phyloP scores from a whole-genome alignment of 495 filamentous ascomycete species.

The Beverwykella pulmonaria region DNA sequence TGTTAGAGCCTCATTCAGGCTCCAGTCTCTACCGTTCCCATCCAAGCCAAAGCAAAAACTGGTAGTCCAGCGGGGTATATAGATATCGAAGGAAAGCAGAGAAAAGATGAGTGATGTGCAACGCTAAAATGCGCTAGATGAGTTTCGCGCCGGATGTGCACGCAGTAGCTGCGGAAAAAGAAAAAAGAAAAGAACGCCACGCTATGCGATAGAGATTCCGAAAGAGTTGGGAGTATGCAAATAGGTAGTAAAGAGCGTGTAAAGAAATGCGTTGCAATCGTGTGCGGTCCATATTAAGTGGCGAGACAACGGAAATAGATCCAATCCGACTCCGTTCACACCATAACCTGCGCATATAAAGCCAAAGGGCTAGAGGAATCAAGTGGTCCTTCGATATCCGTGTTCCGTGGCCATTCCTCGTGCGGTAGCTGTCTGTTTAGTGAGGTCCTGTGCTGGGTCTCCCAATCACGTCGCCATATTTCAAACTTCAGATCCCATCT shows the following conservation, averaged over 20 bases:
- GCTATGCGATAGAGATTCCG: constrained; percentile 6
- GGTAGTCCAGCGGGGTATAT: neutral
- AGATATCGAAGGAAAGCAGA: neutral
- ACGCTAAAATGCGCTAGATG: neutral
- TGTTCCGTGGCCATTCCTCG: constrained; percentile 23
- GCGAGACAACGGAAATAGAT: neutral
- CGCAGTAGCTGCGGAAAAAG: neutral
- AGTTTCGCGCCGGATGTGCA: neutral
- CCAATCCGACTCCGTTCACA: neutral
- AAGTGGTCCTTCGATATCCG: constrained; percentile 10
- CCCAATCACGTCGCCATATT: constrained; percentile 32
- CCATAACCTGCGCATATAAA: constrained; percentile 4
- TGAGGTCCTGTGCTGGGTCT: constrained; percentile 19
- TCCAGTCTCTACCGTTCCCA: neutral
- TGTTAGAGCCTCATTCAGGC: neutral
- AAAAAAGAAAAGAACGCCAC: neutral
- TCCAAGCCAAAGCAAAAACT: neutral
- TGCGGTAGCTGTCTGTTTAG: constrained; percentile 19
- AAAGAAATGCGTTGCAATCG: neutral
- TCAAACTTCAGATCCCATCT: constrained; percentile 33
- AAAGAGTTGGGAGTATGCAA: neutral
- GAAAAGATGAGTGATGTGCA: neutral
- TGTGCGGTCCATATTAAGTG: too few relatives aligned
- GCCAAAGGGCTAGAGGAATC: constrained; percentile 16
- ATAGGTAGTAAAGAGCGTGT: neutral